A percentile compares a stretch with the other conserved stretches of the same genome.
phyloP scores from a whole-genome alignment of 225 moss, liverwort and hornwort species.

The Antitrichia curtipendula region DNA sequence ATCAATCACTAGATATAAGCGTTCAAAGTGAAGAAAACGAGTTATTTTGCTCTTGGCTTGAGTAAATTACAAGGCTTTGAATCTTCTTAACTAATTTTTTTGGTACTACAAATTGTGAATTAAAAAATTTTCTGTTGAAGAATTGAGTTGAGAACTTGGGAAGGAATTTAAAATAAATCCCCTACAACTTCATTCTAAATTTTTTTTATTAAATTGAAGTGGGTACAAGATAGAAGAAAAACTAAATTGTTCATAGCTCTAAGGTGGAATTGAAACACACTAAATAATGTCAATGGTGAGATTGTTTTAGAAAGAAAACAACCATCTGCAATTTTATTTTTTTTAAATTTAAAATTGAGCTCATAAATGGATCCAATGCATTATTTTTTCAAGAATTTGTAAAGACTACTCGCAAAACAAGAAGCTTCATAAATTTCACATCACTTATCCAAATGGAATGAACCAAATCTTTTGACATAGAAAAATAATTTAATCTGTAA shows the following conservation, averaged over 20 bases:
- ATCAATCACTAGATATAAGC: background rate
- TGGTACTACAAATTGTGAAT: background rate
- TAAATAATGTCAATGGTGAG: accelerated
- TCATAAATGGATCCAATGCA: background rate
- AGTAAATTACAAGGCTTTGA: background rate
- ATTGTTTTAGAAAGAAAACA: background rate
- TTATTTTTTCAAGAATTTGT: background rate
- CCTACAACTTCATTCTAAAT: background rate
- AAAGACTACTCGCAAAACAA: accelerated
- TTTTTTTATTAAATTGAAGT: background rate
- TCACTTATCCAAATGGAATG: no score
- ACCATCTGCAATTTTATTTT: no score
- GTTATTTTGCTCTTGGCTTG: accelerated
- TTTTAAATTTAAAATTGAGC: no score
- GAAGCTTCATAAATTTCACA: background rate
- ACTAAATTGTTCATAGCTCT: no score
- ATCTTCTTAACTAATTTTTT: background rate
- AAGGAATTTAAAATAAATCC: background rate
- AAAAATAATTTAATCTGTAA: background rate
- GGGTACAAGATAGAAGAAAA: background rate
- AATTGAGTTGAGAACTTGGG: background rate
- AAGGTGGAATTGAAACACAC: background rate
- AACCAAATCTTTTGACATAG: background rate
- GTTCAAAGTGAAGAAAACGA: background rate
- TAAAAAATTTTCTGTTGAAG: background rate